phyloP scores from a whole-genome alignment of 306 rosid genomes.

The Prunus mongolica region DNA sequence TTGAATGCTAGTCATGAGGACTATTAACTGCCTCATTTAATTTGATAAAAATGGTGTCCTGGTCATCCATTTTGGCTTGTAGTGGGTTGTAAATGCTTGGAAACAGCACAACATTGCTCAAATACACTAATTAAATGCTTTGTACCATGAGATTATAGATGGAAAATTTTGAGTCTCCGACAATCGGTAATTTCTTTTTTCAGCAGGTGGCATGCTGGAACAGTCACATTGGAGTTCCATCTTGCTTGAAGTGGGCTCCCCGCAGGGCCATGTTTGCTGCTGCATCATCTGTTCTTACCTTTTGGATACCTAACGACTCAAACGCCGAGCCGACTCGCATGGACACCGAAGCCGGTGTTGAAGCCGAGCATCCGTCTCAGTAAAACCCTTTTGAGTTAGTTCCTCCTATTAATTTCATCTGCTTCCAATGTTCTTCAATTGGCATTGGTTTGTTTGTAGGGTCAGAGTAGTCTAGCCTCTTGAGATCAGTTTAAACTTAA shows the following conservation, averaged over 20 bases:
- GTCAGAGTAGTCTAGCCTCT: background rate
- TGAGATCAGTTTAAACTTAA: background rate
- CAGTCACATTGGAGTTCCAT: constrained; percentile 81
- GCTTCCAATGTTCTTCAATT: background rate
- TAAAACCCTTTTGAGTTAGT: constrained; percentile 2
- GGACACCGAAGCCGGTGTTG: constrained; percentile 35
- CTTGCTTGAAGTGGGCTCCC: constrained; percentile 94
- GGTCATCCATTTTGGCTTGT: too few species aligned
- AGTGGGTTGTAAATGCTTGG: too few species aligned
- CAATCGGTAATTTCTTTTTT: background rate
- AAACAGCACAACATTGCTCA: too few species aligned
- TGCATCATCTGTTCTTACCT: constrained; percentile 86
- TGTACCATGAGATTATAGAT: too few species aligned
- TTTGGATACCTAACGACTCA: constrained; percentile 75
- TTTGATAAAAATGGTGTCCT: too few species aligned
- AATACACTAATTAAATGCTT: too few species aligned
- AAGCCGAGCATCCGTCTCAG: constrained; percentile 32
- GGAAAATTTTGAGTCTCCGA: background rate
- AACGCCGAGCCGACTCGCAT: constrained; percentile 32
- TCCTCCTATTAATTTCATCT: background rate
- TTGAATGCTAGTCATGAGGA: background rate
- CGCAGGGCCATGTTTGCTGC: constrained; percentile 89
- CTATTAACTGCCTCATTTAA: background rate
- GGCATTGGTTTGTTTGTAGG: background rate
- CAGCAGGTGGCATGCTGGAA: constrained; percentile 78